Percentiles rank a stretch among this genome's conserved stretches.
Evolutionary conservation across 805 yeast genomes (phyloP).

Genomic region (Wickerhamiella cacticola): DNA sequence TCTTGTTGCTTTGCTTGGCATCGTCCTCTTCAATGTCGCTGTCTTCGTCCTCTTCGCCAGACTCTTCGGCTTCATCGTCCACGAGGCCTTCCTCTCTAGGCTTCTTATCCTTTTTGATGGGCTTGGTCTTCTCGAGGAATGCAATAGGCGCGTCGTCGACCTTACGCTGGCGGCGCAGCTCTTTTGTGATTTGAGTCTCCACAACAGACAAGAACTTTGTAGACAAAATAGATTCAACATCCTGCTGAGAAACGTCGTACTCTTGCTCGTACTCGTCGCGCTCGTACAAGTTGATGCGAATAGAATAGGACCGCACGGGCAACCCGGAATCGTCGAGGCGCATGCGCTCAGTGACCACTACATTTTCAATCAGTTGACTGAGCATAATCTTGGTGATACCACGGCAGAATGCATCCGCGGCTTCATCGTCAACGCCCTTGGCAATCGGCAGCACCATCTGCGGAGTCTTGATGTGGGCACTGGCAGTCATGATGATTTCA

Average conservation of each 20-base stretch:
- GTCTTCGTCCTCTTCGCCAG: slow-evolving; percentile 74
- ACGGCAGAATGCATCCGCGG: slow-evolving; percentile 88
- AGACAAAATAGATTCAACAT: slow-evolving; percentile 55
- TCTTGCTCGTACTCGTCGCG: slow-evolving; percentile 68
- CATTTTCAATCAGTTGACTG: slow-evolving; percentile 79
- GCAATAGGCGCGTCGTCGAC: slow-evolving; percentile 31
- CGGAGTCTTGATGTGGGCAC: slow-evolving; percentile 91
- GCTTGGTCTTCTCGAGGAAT: slow-evolving; percentile 33
- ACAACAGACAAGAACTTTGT: slow-evolving; percentile 53
- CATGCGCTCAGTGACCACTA: slow-evolving; percentile 78
- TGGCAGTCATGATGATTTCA: slow-evolving; percentile 99
- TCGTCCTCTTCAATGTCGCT: slow-evolving; percentile 90
- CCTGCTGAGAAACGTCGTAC: slow-evolving; percentile 74
- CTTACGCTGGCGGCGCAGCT: slow-evolving; percentile 63
- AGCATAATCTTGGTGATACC: slow-evolving; percentile 72
- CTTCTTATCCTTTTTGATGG: slow-evolving; percentile 35
- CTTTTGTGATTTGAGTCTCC: slow-evolving; percentile 64
- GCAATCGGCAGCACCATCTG: slow-evolving; percentile 90
- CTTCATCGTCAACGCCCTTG: slow-evolving; percentile 65
- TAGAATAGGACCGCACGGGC: slow-evolving; percentile 55
- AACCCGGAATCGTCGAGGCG: slow-evolving; percentile 43
- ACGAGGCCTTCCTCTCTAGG: slow-evolving; percentile 25
- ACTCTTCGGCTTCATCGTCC: slow-evolving; percentile 35
- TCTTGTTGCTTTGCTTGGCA: slow-evolving; percentile 71
- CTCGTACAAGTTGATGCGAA: slow-evolving; percentile 65